Evolutionary conservation across 495 filamentous ascomycete genomes (phyloP).

Genomic region (Podospora tetraspora): DNA sequence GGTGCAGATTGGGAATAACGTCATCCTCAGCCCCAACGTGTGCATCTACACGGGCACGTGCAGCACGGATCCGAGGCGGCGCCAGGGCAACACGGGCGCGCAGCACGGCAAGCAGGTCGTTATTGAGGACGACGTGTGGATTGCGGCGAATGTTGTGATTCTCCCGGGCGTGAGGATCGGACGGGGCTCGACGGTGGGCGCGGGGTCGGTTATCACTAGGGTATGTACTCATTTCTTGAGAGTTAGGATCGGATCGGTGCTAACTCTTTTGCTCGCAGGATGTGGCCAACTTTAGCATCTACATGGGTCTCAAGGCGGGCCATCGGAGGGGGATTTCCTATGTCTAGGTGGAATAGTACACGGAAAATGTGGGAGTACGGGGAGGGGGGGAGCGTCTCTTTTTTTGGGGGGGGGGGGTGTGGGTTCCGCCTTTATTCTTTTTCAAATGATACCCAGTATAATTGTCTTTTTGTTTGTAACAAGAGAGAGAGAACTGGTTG

Average conservation of each 20-base stretch:
- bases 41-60: constrained; percentile 75
- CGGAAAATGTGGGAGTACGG: not conserved
- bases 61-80: constrained; percentile 66
- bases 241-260: not conserved
- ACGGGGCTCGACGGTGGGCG: constrained; percentile 71
- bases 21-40: constrained; percentile 80
- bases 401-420: not conserved
- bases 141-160: constrained; percentile 64
- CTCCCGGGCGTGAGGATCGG: constrained; percentile 78
- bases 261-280: constrained; percentile 19
- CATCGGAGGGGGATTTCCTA: constrained; percentile 27
- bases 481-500: not conserved
- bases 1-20: constrained; percentile 71
- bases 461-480: constrained; percentile 1
- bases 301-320: constrained; percentile 28
- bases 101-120: constrained; percentile 66
- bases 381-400: no score
- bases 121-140: constrained; percentile 86
- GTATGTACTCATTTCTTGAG: constrained; percentile 42
- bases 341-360: not conserved
- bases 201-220: constrained; percentile 83
- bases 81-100: constrained; percentile 68
- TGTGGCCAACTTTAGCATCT: constrained; percentile 29
- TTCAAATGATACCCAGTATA: constrained; percentile 22
- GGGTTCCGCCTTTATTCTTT: not conserved